Percentiles rank a stretch among this genome's conserved stretches.
phyloP scores from a whole-genome alignment of 371 early-diverging fungal genomes.

The Amoeboaphelidium protococcarum region DNA sequence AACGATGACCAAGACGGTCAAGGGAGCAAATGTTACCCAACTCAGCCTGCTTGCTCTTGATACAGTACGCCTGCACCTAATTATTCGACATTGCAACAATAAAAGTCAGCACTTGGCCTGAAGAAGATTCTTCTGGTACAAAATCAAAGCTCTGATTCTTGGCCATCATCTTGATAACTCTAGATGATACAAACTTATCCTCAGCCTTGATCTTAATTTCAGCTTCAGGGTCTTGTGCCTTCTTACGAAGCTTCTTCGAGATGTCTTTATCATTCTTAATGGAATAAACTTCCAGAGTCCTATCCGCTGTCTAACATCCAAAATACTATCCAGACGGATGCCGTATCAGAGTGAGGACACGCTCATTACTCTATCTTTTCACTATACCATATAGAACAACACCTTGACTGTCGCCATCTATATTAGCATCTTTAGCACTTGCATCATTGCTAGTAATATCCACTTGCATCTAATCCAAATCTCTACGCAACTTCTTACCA shows the following conservation, averaged over 20 bases:
- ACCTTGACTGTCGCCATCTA: too few species aligned
- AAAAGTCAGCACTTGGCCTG: too few species aligned
- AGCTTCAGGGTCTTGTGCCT: slow-evolving; percentile 24
- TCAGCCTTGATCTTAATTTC: slow-evolving; percentile 28
- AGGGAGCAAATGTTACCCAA: too few species aligned
- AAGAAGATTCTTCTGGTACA: slow-evolving; percentile 18
- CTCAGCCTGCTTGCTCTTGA: too few species aligned
- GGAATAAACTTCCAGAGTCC: slow-evolving; percentile 49
- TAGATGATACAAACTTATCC: slow-evolving; percentile 34
- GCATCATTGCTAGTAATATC: too few species aligned
- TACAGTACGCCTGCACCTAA: too few species aligned
- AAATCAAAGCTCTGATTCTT: slow-evolving; percentile 53
- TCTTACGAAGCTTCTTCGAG: slow-evolving; percentile 49
- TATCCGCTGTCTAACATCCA: slow-evolving; percentile 35
- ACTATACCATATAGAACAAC: slow-evolving; percentile 42
- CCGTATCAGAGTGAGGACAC: slow-evolving; percentile 39
- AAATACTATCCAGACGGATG: slow-evolving; percentile 43
- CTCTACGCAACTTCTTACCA: slow-evolving; percentile 10
- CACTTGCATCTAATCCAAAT: too few species aligned
- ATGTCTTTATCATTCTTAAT: slow-evolving; percentile 46
- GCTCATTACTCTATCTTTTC: slow-evolving; percentile 48
- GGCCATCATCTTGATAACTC: slow-evolving; percentile 29
- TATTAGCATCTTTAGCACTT: too few species aligned
- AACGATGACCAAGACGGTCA: slow-evolving; percentile 66
- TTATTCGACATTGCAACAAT: too few species aligned